Percentiles rank a stretch among this genome's conserved stretches.
Conservation (phyloP, 345 rosid species). For the Cardiospermum halicacabum region DNA sequence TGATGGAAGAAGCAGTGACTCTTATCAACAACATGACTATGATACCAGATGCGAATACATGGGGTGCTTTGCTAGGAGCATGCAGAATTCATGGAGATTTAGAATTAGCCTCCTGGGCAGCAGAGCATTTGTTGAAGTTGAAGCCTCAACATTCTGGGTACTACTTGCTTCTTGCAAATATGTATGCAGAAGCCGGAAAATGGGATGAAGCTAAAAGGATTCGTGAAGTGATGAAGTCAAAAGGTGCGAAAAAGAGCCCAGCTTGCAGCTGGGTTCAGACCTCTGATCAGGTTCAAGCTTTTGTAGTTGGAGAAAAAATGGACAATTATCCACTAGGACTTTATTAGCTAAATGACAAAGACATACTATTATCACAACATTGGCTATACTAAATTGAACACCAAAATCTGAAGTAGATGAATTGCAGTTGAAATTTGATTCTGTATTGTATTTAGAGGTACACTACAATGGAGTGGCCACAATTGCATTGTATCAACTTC, state of each 20-base stretch:
- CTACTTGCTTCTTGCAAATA: slow-evolving; percentile 40
- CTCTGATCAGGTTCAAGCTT: too few species aligned
- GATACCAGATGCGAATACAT: slow-evolving; percentile 36
- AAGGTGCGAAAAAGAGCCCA: slow-evolving; percentile 40
- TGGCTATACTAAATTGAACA: too few species aligned
- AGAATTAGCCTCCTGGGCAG: slow-evolving; percentile 50
- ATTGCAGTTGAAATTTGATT: not conserved
- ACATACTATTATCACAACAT: too few species aligned
- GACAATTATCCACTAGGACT: too few species aligned
- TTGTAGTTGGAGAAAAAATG: too few species aligned
- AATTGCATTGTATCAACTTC: not conserved
- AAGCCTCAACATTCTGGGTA: slow-evolving; percentile 49
- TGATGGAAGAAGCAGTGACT: slow-evolving; percentile 32
- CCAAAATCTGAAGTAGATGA: not conserved
- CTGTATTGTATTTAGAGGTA: not conserved
- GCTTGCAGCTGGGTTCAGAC: slow-evolving; percentile 57
- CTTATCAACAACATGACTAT: slow-evolving; percentile 28
- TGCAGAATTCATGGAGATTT: slow-evolving; percentile 41
- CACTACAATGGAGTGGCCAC: not conserved
- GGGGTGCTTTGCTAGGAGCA: slow-evolving; percentile 57
- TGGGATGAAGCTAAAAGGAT: slow-evolving; percentile 50
- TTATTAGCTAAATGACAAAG: too few species aligned
- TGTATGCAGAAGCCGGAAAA: slow-evolving; percentile 45
- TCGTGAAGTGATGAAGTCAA: slow-evolving; percentile 43
- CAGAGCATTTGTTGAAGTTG: slow-evolving; percentile 41